These are phyloP conservation scores for Orbilia brochopaga DNA, from an alignment of 2,329 filamentous ascomycete species.

Conservation along the genomic window DNA sequence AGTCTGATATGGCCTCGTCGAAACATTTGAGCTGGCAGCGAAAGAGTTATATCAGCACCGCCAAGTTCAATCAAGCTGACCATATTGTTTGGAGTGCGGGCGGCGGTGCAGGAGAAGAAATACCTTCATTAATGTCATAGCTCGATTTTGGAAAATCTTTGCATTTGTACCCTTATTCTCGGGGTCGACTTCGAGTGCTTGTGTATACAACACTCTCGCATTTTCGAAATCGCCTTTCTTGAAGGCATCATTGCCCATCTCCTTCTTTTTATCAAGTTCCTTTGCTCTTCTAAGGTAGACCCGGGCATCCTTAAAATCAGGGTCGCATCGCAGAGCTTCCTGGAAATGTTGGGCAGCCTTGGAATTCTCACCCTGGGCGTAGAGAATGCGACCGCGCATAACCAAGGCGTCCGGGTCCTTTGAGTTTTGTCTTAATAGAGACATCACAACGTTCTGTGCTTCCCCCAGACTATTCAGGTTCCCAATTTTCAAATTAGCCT, in stretches of 20 bases:
- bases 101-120: neutral
- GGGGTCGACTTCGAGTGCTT: conserved; percentile 84
- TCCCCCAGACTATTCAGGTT: conserved; percentile 87
- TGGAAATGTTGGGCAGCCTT: conserved; percentile 93
- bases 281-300: conserved; percentile 89
- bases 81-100: no score
- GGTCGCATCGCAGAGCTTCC: conserved; percentile 86
- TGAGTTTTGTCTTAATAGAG: conserved; percentile 80
- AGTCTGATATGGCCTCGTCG: conserved; percentile 80
- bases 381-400: conserved; percentile 83
- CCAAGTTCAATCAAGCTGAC: neutral
- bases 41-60: conserved; percentile 22
- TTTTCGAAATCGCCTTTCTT: conserved; percentile 80
- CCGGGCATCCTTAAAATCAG: conserved; percentile 85
- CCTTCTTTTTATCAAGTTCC: conserved; percentile 90
- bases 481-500: conserved; percentile 91
- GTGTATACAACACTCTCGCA: conserved; percentile 82
- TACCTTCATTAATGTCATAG: conserved; percentile 75
- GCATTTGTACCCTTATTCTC: conserved; percentile 89
- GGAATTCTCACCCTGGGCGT: conserved; percentile 90
- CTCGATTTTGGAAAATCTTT: conserved; percentile 92
- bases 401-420: conserved; percentile 94
- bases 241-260: conserved; percentile 88
- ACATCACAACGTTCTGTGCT: conserved; percentile 90
- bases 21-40: conserved; percentile 75